Base-by-base conservation (phyloP, 208 protist species). In the Lotmaria passim region DNA sequence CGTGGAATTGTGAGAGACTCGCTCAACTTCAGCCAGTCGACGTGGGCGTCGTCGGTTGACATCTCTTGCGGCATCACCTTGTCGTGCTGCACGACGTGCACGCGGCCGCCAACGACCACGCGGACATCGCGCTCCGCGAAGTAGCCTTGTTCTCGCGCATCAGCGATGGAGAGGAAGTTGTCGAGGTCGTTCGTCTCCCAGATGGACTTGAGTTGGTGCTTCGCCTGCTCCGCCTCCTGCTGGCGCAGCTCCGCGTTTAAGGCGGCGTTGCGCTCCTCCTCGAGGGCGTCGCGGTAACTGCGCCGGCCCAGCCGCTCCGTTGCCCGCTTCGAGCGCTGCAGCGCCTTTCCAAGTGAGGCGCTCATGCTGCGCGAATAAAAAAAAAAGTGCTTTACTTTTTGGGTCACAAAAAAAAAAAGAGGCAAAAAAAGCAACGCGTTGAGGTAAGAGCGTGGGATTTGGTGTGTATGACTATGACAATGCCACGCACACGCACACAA, bases 181-280 rank as follows among this genome's bases (percentile, higher is more conserved):
- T 96, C 87, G 8, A 97, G 70, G 36, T 93, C 85, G 64, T 85
- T 97, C 5, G 86, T 92, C 61, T 96, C 89, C 89, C 90, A 96
- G 53, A 97, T 93, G 55, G 88, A 95, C 79, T 94, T 83, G 23
- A 97, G 82, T 43, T 62, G 64, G 11, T 57, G 38, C n/a, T 78
- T 82, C 24, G 47, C 10, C 31, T 26, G 39, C 48, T 55, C 56
- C 14, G 44, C 21, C 55, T 76, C 75, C 70, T 87, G 77, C 43
- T 85, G 84, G 24, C 63, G 57, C 17, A 81, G 75, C 55, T 75
- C 77, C 19, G 85, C 84, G 26, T 80, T 70, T 11, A 88, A 47
- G 21, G 63, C 78, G 46, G 53, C 57, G 50, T 73, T 36, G 26
- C 72, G 79, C 59, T 95, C 80, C 24, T 67, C 73, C 43, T 86